phyloP scores from a whole-genome alignment of 805 yeast genomes.

The Starmerella stellata region DNA sequence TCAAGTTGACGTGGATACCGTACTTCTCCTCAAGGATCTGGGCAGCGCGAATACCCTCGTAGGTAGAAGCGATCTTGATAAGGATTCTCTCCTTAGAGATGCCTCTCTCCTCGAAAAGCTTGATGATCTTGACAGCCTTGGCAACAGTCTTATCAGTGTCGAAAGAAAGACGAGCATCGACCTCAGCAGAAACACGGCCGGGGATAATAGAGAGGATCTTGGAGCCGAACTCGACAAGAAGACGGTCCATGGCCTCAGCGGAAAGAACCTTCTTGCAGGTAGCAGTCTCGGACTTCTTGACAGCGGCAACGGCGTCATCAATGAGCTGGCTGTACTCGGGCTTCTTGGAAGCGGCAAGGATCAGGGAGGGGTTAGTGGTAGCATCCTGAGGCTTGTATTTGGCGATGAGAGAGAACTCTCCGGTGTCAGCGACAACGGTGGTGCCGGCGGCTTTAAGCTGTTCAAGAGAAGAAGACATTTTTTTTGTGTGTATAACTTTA shows the following conservation, averaged over 20 bases:
- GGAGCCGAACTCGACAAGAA: slow-evolving; percentile 89
- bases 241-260: slow-evolving; percentile 67
- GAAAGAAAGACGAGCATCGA: slow-evolving; percentile 93
- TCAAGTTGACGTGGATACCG: slow-evolving; percentile 86
- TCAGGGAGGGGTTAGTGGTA: slow-evolving; percentile 95
- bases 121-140: slow-evolving; percentile 84
- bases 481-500: not conserved
- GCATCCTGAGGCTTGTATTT: slow-evolving; percentile 98
- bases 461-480: slow-evolving; percentile 52
- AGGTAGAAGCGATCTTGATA: slow-evolving; percentile 93
- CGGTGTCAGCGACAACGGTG: slow-evolving; percentile 93
- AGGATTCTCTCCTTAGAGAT: slow-evolving; percentile 75
- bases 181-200: slow-evolving; percentile 98
- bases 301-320: slow-evolving; percentile 79
- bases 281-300: slow-evolving; percentile 31
- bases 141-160: slow-evolving; percentile 84
- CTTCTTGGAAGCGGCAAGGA: slow-evolving; percentile 86
- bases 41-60: slow-evolving; percentile 99
- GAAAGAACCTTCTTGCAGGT: slow-evolving; percentile 38
- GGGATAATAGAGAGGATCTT: slow-evolving; percentile 89
- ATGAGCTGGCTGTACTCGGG: slow-evolving; percentile 74
- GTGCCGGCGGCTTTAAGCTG: slow-evolving; percentile 92
- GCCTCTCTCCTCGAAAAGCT: slow-evolving; percentile 68
- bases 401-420: slow-evolving; percentile 93
- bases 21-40: slow-evolving; percentile 79